These are phyloP conservation scores for Leccinum broughii DNA, from an alignment of 768 basidiomycete genomes.

Conservation along the genomic window DNA sequence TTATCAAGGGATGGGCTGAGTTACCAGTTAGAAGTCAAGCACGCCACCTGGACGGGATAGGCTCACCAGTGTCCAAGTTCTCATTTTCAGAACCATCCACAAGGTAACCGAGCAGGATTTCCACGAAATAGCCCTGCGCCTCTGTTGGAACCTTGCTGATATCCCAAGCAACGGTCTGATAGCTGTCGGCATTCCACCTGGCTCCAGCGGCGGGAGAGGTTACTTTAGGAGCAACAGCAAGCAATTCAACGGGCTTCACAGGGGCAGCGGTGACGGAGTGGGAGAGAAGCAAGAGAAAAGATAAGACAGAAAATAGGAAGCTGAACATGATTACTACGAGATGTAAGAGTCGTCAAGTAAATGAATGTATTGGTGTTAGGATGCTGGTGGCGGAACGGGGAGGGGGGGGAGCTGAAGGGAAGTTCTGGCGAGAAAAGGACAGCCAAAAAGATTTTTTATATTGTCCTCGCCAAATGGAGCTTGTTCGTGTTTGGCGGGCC, in stretches of 20 bases:
- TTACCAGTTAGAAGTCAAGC: constrained; percentile 8
- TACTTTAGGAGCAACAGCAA: constrained; percentile 45
- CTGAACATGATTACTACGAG: constrained; percentile 22
- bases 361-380: constrained; percentile 20
- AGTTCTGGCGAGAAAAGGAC: not conserved
- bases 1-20: constrained; percentile 58
- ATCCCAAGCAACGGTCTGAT: constrained; percentile 46
- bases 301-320: constrained; percentile 28
- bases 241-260: constrained; percentile 28
- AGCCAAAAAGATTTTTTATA: constrained; percentile 18
- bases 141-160: constrained; percentile 39
- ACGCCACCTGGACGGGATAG: no score
- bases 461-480: constrained; percentile 3
- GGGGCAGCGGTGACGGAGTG: constrained; percentile 31
- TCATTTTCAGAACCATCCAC: constrained; percentile 36
- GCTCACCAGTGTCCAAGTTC: constrained; percentile 51
- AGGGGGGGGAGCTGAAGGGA: not conserved
- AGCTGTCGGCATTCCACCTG: constrained; percentile 40
- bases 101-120: constrained; percentile 46
- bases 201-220: constrained; percentile 35
- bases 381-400: constrained; percentile 1
- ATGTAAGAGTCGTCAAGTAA: constrained; percentile 13
- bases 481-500: constrained; percentile 26
- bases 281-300: constrained; percentile 31
- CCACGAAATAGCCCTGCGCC: constrained; percentile 36